phyloP scores from a whole-genome alignment of 345 rosid species.

The Ailanthus altissimus region DNA sequence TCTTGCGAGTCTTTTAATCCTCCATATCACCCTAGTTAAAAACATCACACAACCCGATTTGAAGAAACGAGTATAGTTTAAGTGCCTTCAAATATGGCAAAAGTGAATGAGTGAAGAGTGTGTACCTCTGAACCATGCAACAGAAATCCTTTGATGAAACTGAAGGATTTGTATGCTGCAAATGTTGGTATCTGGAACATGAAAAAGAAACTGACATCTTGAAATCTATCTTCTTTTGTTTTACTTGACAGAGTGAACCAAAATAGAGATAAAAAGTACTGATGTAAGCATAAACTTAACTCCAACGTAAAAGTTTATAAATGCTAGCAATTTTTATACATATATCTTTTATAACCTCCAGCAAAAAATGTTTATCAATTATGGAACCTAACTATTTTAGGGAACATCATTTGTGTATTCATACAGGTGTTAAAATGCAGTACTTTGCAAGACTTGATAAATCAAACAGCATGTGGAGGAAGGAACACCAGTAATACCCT shows the following conservation, averaged over 20 bases:
- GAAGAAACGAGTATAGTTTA: not conserved
- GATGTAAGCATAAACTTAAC: not conserved
- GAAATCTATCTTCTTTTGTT: not conserved
- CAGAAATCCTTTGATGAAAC: slow-evolving; percentile 59
- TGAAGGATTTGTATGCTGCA: slow-evolving; percentile 69
- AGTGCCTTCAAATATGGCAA: not conserved
- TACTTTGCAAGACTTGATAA: not conserved
- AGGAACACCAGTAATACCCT: not conserved
- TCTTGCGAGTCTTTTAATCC: slow-evolving; percentile 85
- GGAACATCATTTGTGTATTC: not conserved
- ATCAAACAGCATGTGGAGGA: not conserved
- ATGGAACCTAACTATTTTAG: not conserved
- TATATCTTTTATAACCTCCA: not conserved
- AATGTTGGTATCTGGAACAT: slow-evolving; percentile 67
- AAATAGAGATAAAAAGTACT: not conserved
- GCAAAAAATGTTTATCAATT: too few relatives aligned
- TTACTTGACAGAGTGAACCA: too few relatives aligned
- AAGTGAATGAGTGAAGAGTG: slow-evolving; percentile 5
- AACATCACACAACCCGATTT: not conserved
- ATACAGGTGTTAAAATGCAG: not conserved
- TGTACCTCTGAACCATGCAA: slow-evolving; percentile 70
- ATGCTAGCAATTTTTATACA: not conserved
- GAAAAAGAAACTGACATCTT: not conserved
- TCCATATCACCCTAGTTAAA: slow-evolving; percentile 59
- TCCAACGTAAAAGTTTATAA: not conserved